These are phyloP conservation scores for Vanilla planifolia DNA, from an alignment of 106 monocot genomes.

Conservation along the genomic window DNA sequence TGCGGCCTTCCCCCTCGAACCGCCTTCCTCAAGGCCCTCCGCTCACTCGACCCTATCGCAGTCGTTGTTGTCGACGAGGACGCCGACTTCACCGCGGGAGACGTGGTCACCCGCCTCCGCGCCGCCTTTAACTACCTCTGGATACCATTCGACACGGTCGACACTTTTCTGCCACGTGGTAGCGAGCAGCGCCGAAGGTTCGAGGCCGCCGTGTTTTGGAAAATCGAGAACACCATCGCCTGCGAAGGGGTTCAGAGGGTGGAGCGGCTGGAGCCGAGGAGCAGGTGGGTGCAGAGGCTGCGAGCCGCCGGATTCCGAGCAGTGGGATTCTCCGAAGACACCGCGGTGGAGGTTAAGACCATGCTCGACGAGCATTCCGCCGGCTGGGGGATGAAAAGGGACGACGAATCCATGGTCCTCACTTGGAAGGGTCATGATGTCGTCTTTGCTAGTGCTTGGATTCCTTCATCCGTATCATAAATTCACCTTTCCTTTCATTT, in stretches of 20 bases:
- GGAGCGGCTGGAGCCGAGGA: slow-evolving; percentile 72
- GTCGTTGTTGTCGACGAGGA: slow-evolving; percentile 85
- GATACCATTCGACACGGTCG: slow-evolving; percentile 88
- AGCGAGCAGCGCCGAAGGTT: slow-evolving; percentile 78
- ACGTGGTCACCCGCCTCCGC: slow-evolving; percentile 55
- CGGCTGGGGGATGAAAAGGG: slow-evolving; percentile 87
- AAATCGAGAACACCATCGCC: slow-evolving; percentile 85
- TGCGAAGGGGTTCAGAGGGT: slow-evolving; percentile 69
- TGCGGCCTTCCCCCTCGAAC: slow-evolving; percentile 28
- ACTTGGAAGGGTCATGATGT: slow-evolving; percentile 97
- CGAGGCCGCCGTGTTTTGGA: slow-evolving; percentile 77
- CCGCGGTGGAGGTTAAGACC: slow-evolving; percentile 58
- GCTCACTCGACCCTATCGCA: slow-evolving; percentile 49
- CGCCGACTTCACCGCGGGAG: slow-evolving; percentile 55
- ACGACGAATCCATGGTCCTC: slow-evolving; percentile 78
- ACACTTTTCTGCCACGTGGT: slow-evolving; percentile 54
- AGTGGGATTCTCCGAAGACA: slow-evolving; percentile 62
- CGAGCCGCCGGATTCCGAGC: slow-evolving; percentile 58
- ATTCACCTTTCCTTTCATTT: too few relatives aligned
- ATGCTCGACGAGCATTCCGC: slow-evolving; percentile 87
- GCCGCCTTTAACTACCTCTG: slow-evolving; percentile 91
- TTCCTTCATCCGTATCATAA: too few relatives aligned
- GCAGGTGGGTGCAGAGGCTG: slow-evolving; percentile 80
- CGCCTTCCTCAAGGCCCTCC: slow-evolving; percentile 51
- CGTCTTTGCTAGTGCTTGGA: slow-evolving; percentile 82